A percentile compares a stretch with the other conserved stretches of the same genome.
phyloP scores from a whole-genome alignment of 495 filamentous ascomycete genomes.

The Annulohypoxylon bovei region DNA sequence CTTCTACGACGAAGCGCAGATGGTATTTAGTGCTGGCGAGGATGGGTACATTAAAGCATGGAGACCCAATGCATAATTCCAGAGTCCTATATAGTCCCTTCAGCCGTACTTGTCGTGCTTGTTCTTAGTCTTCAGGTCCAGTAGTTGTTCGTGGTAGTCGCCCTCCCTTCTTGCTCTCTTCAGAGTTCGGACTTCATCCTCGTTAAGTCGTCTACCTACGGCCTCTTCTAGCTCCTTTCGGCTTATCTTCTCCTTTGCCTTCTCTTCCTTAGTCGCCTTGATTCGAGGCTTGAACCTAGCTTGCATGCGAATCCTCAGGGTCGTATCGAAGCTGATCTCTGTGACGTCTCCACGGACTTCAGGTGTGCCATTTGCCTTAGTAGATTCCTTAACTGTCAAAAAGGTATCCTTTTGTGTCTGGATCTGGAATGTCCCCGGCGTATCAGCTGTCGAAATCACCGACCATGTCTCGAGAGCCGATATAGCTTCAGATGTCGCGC shows the following conservation, averaged over 20 bases:
- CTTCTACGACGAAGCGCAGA: conserved; percentile 74
- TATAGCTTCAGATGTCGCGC: conserved; percentile 81
- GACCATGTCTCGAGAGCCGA: conserved; percentile 82
- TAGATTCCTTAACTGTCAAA: conserved; percentile 61
- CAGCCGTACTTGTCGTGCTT: conserved; percentile 92
- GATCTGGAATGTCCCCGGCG: conserved; percentile 72
- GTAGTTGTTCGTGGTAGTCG: conserved; percentile 86
- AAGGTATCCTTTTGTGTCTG: conserved; percentile 73
- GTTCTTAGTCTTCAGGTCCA: conserved; percentile 90
- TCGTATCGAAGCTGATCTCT: conserved; percentile 75
- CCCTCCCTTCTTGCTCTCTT: conserved; percentile 87
- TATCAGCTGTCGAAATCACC: conserved; percentile 70
- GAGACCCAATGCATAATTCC: conserved; percentile 50
- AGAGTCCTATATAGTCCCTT: background rate
- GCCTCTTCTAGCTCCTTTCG: conserved; percentile 86
- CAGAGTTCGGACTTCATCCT: conserved; percentile 84
- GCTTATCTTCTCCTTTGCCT: conserved; percentile 83
- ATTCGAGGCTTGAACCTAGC: conserved; percentile 88
- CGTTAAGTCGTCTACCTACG: conserved; percentile 78
- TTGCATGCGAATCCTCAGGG: conserved; percentile 89
- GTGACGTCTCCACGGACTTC: conserved; percentile 84
- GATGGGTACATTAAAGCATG: conserved; percentile 79
- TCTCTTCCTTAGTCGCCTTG: conserved; percentile 79
- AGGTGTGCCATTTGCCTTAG: conserved; percentile 57
- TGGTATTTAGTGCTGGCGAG: conserved; percentile 80